Percentiles rank a stretch among this genome's conserved stretches.
phyloP scores from a whole-genome alignment of 306 rosid species.

The Astragalus membranaceus region DNA sequence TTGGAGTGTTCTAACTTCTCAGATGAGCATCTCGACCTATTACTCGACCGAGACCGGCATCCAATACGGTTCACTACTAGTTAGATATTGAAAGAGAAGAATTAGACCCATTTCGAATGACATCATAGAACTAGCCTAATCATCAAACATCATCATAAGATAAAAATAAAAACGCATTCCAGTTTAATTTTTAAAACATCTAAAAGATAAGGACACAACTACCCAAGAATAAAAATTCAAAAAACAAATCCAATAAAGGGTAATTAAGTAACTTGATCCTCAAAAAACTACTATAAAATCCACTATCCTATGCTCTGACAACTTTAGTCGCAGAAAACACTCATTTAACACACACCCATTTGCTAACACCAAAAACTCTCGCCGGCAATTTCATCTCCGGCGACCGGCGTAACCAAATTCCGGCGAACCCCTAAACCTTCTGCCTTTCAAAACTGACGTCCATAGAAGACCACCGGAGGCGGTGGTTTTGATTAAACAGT shows the following conservation, averaged over 20 bases:
- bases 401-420: neutral
- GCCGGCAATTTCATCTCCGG: slow-evolving; percentile 36
- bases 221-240: neutral
- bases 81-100: too few relatives aligned
- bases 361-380: neutral
- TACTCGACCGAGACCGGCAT: too few relatives aligned
- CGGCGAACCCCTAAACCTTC: neutral
- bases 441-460: slow-evolving; percentile 17
- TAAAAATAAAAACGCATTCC: neutral
- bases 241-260: slow-evolving; percentile 17
- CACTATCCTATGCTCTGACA: slow-evolving; percentile 7
- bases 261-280: neutral
- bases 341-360: slow-evolving; percentile 9
- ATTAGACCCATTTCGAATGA: too few relatives aligned
- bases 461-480: neutral
- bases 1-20: too few relatives aligned
- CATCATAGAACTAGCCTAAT: too few relatives aligned
- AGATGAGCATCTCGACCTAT: too few relatives aligned
- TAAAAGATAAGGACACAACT: neutral
- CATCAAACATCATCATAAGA: too few relatives aligned
- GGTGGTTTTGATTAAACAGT: slow-evolving; percentile 39
- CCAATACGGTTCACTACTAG: too few relatives aligned
- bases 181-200: neutral
- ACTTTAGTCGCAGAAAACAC: slow-evolving; percentile 56
- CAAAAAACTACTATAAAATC: slow-evolving; percentile 28